phyloP scores from a whole-genome alignment of 345 rosid genomes.

The Pistacia integerrima region DNA sequence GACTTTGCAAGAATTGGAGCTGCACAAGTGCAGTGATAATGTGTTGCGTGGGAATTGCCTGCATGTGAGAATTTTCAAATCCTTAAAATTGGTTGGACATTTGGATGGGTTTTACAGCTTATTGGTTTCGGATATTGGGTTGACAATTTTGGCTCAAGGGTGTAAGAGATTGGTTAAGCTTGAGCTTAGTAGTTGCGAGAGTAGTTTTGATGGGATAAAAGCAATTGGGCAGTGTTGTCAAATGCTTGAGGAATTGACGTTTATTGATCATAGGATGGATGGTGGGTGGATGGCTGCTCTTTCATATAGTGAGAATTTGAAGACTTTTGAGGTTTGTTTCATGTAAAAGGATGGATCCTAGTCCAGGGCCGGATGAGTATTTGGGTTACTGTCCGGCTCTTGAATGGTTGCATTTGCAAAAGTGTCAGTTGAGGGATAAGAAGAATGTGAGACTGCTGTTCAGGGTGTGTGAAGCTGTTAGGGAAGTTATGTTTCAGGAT shows the following conservation, averaged over 20 bases:
- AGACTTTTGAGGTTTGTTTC: conserved; percentile 71
- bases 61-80: conserved; percentile 86
- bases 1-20: conserved; percentile 79
- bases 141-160: conserved; percentile 29
- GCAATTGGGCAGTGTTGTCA: conserved; percentile 90
- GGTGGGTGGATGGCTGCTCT: conserved; percentile 90
- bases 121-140: conserved; percentile 82
- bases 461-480: conserved; percentile 31
- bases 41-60: conserved; percentile 76
- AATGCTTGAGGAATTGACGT: conserved; percentile 72
- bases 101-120: conserved; percentile 68
- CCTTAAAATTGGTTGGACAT: conserved; percentile 62
- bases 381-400: conserved; percentile 76
- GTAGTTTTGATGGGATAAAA: conserved; percentile 90
- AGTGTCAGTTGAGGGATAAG: conserved; percentile 66
- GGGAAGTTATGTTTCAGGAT: too few species aligned
- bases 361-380: conserved; percentile 69
- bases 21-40: conserved; percentile 69
- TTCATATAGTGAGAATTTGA: conserved; percentile 79
- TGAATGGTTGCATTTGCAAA: conserved; percentile 71
- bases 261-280: conserved; percentile 66
- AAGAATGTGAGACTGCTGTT: too few species aligned
- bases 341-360: conserved; percentile 70
- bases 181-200: conserved; percentile 77
- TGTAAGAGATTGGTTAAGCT: conserved; percentile 88